phyloP scores from a whole-genome alignment of 2,329 filamentous ascomycete genomes.

The Botrytis sinoallii region DNA sequence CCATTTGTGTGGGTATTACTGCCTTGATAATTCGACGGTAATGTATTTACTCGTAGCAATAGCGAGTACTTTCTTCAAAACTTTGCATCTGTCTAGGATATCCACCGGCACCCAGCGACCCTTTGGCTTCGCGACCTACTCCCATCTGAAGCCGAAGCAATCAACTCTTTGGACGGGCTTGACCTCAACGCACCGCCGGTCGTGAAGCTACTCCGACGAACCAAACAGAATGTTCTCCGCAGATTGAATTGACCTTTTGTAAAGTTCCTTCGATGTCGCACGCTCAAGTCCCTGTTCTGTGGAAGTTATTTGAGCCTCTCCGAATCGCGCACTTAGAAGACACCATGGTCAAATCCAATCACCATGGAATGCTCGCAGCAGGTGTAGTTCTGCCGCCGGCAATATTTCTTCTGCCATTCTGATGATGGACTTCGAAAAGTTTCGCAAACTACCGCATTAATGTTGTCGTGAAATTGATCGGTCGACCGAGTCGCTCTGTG shows the following conservation, averaged over 20 bases:
- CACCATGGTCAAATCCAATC: background rate
- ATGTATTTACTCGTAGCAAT: background rate
- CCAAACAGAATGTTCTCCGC: background rate
- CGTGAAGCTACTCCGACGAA: background rate
- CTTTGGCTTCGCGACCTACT: background rate
- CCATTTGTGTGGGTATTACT: background rate
- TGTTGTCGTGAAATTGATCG: background rate
- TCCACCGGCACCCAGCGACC: background rate
- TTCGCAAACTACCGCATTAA: background rate
- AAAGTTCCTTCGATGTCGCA: background rate
- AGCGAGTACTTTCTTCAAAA: background rate
- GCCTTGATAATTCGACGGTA: background rate
- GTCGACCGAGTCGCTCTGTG: background rate
- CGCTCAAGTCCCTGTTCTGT: background rate
- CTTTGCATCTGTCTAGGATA: background rate
- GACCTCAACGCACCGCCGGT: background rate
- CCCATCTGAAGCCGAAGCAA: background rate
- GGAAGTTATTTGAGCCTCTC: background rate
- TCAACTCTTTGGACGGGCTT: background rate
- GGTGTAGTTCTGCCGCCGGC: background rate
- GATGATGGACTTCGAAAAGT: background rate
- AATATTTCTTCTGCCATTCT: background rate
- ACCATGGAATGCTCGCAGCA: background rate
- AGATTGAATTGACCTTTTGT: background rate
- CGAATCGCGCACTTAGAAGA: background rate